These are phyloP conservation scores for Jamesozyma spencerorum DNA, from an alignment of 805 yeast genomes.

Conservation along the genomic window DNA sequence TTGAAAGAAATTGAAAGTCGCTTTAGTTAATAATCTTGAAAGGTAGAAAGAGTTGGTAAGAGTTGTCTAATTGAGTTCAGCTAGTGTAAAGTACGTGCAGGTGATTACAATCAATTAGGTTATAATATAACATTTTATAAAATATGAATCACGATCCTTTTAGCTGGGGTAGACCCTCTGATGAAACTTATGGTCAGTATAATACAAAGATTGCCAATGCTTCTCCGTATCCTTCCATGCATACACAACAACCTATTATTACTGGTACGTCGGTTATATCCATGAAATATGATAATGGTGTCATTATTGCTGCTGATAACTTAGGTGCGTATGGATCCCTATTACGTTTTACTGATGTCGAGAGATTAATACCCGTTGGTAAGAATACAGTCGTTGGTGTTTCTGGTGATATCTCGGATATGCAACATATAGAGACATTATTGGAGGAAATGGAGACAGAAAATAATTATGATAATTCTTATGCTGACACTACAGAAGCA, in stretches of 20 bases:
- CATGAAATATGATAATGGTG: constrained; percentile 81
- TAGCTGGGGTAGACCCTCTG: constrained; percentile 91
- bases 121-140: background rate
- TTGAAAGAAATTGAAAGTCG: background rate
- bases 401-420: constrained; percentile 89
- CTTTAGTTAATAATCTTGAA: background rate
- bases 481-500: constrained; percentile 41
- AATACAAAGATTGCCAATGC: constrained; percentile 67
- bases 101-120: too few relatives aligned
- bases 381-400: constrained; percentile 81
- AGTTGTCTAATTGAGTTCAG: background rate
- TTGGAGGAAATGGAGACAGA: constrained; percentile 73
- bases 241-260: constrained; percentile 89
- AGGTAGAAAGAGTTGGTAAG: background rate
- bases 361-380: constrained; percentile 81
- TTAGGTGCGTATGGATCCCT: constrained; percentile 90
- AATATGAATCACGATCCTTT: constrained; percentile 90
- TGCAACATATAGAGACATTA: constrained; percentile 70
- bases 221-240: constrained; percentile 56
- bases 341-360: constrained; percentile 74
- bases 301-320: constrained; percentile 91
- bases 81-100: too few relatives aligned
- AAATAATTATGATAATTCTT: constrained; percentile 60
- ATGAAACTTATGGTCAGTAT: constrained; percentile 73
- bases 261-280: constrained; percentile 96